Evolutionary conservation across 208 protist genomes (phyloP).

Genomic region (Trypanosoma brucei): DNA sequence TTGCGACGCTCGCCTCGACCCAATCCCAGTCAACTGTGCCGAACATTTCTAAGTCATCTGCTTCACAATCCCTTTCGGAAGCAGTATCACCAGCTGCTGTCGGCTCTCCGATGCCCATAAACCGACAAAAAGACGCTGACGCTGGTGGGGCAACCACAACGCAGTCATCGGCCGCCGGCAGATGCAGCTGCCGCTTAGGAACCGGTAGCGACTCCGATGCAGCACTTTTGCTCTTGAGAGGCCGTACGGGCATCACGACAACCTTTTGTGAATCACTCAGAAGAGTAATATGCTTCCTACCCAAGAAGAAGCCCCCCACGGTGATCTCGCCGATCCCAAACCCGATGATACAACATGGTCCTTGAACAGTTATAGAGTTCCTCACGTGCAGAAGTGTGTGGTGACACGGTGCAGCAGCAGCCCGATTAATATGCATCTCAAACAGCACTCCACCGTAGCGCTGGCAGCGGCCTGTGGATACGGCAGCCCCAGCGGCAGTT

Average conservation of each 20-base stretch:
- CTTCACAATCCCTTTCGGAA: neutral
- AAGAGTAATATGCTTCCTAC: constrained; percentile 55
- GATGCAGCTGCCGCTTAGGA: neutral
- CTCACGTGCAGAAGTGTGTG: constrained; percentile 63
- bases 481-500: neutral
- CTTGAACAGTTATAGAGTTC: constrained; percentile 58
- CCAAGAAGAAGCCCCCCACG: constrained; percentile 65
- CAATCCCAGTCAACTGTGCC: constrained; percentile 80
- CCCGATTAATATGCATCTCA: constrained; percentile 38
- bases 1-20: constrained; percentile 49
- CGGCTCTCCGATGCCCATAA: neutral
- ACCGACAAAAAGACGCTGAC: no score
- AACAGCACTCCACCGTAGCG: constrained; percentile 52
- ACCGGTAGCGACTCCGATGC: constrained; percentile 16
- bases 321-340: constrained; percentile 61
- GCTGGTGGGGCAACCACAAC: neutral
- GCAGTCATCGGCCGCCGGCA: neutral
- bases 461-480: constrained; percentile 21
- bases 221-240: constrained; percentile 20
- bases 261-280: constrained; percentile 42
- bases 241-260: constrained; percentile 52
- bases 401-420: constrained; percentile 33
- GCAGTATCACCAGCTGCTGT: no score
- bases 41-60: constrained; percentile 62
- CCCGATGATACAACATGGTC: constrained; percentile 68